Conservation (phyloP, 2,329 filamentous ascomycete species). For the Sclerotinia trifoliorum region DNA sequence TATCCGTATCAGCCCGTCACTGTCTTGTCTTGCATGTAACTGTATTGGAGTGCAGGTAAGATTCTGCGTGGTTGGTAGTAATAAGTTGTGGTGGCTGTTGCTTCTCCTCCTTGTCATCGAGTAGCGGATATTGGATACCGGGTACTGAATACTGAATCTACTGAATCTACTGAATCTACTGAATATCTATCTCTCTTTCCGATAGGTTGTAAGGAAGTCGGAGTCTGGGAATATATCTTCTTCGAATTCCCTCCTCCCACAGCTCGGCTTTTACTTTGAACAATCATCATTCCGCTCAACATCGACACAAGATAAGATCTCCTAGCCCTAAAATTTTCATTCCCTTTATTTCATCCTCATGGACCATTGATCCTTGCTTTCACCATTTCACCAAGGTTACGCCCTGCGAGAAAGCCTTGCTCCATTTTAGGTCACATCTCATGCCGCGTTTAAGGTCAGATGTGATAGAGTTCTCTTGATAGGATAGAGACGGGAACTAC, state of each 20-base stretch:
- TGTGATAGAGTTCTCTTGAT: background rate
- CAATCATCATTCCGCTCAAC: background rate
- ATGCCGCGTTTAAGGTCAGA: background rate
- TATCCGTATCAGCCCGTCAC: background rate
- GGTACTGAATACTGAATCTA: too few species aligned
- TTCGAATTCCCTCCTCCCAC: background rate
- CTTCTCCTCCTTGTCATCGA: background rate
- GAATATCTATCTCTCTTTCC: too few species aligned
- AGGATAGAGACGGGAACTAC: background rate
- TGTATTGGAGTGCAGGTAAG: background rate
- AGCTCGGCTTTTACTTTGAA: background rate
- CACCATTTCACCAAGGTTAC: background rate
- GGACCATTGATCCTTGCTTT: background rate
- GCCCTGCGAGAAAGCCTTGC: background rate
- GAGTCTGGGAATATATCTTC: background rate
- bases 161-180: too few species aligned
- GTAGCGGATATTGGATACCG: too few species aligned
- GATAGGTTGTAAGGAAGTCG: too few species aligned
- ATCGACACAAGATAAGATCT: background rate
- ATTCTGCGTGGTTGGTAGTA: background rate
- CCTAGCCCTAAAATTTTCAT: background rate
- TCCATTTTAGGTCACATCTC: conserved; percentile 6
- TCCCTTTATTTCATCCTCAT: background rate
- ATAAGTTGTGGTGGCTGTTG: background rate
- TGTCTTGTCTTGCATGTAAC: background rate